Conservation (phyloP, 768 basidiomycete species). For the Calocera viscosa region DNA sequence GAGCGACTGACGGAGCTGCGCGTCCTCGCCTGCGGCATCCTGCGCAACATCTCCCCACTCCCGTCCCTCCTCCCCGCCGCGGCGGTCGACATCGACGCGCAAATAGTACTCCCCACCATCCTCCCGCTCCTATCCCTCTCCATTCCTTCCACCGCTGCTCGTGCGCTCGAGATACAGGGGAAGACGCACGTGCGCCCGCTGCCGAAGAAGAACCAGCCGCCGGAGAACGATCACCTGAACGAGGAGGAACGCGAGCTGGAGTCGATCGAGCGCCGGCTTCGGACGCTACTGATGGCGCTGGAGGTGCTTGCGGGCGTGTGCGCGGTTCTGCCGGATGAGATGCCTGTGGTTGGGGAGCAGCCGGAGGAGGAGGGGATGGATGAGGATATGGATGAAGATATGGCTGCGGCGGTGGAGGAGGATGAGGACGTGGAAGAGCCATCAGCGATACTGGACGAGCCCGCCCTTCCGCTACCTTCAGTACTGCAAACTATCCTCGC, state of each 20-base stretch:
- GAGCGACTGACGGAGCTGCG: constrained; percentile 30
- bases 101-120: constrained; percentile 58
- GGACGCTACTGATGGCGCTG: constrained; percentile 67
- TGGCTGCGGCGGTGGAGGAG: constrained; percentile 18
- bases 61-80: constrained; percentile 54
- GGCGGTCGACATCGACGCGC: constrained; percentile 54
- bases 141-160: constrained; percentile 30
- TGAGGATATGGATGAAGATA: constrained; percentile 21
- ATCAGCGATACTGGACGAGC: constrained; percentile 18
- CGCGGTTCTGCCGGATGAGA: constrained; percentile 62
- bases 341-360: constrained; percentile 13
- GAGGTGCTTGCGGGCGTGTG: constrained; percentile 83
- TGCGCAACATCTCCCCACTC: constrained; percentile 65
- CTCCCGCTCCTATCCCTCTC: constrained; percentile 52
- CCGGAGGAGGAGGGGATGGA: constrained; percentile 23
- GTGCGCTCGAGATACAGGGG: background rate
- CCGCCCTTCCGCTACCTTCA: constrained; percentile 8
- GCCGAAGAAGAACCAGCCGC: constrained; percentile 42
- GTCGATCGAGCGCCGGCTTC: constrained; percentile 52
- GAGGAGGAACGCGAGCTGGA: constrained; percentile 58
- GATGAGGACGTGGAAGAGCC: constrained; percentile 31
- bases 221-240: constrained; percentile 66
- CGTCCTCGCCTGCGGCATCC: constrained; percentile 59
- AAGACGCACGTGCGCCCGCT: background rate
- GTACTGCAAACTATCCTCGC: constrained; percentile 34